These are phyloP conservation scores for Fusarium marasasianum DNA, from an alignment of 2,329 filamentous ascomycete species.

Conservation along the genomic window DNA sequence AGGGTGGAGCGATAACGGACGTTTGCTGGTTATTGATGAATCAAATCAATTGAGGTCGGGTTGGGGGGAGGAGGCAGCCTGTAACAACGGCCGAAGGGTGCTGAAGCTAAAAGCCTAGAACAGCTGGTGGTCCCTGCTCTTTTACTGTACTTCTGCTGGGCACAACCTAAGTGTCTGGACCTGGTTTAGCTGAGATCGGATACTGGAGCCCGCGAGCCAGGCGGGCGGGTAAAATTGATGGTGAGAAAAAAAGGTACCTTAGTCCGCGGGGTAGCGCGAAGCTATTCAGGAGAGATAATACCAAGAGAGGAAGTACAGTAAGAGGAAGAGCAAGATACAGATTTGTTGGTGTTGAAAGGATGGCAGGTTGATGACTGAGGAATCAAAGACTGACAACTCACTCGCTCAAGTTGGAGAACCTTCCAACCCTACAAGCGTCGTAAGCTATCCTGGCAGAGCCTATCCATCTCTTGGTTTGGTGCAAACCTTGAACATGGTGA, in stretches of 20 bases:
- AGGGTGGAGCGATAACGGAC: constrained; percentile 18
- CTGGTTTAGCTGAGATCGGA: constrained; percentile 21
- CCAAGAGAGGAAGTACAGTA: background rate
- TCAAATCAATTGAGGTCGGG: background rate
- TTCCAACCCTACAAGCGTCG: constrained; percentile 4
- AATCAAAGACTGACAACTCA: background rate
- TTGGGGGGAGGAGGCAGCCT: constrained; percentile 14
- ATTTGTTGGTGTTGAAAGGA: background rate
- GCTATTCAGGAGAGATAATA: background rate
- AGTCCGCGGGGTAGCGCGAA: constrained; percentile 28
- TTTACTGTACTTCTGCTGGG: background rate
- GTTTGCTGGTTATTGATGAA: constrained; percentile 16
- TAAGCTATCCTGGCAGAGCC: background rate
- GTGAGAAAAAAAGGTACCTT: background rate
- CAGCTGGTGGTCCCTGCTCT: constrained; percentile 17
- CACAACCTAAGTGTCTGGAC: background rate
- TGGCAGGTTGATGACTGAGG: constrained; percentile 11
- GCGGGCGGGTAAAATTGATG: constrained; percentile 34
- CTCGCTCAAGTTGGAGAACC: background rate
- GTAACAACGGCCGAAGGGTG: background rate
- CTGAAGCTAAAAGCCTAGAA: constrained; percentile 2
- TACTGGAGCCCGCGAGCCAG: constrained; percentile 31
- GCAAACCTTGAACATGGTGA: background rate
- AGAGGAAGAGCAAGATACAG: background rate
- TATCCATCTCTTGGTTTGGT: background rate